Base-by-base conservation (phyloP, 2,329 filamentous ascomycete genomes). In the Ambrosiella cleistominuta region DNA sequence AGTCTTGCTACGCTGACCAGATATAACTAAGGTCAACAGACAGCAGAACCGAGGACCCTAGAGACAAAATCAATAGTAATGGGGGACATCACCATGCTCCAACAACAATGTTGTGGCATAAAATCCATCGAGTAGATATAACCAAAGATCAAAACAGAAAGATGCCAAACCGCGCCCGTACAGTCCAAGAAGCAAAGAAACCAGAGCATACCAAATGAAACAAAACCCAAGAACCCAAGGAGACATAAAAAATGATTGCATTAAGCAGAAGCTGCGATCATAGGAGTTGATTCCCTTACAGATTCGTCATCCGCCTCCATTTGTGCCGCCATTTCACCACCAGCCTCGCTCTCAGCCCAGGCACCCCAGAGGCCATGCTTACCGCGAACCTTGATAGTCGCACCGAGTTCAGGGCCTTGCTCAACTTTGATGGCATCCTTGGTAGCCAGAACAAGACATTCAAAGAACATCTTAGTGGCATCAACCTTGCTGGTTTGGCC, bases 391-490 rank as follows among this genome's bases (percentile, higher is more conserved):
- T 84, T 78, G 66, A 98, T 88, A 12, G 85, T 79, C 2, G 83
- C 86, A 54, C 90, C 90, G 35, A 97, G 78, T 42, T 77, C 79
- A 62, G 83, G 75, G 54, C 79, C 79, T 70, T 98, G 93, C 68
- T 97, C 91, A 35, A 97, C 88, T 71, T 95, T 95, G 72, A 98
- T 86, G 36, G 93, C 93, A 68, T 98, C 93, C 73, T 98, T 98
- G 47, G 93, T 98, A 4, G 91, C 93, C 52, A 98, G 77, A 2
- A 98, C 93, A 27, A 98, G 76, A 57, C 93, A 85, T 72, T 98
- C 93, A 66, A 98, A 98, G 74, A 98, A 98, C 89, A 98, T 96
- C 77, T 96, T 96, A 49, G 93, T 98, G 0, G 93, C 93, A 65
- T 97, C 93, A 7, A 86, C 85, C 69, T 88, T 87, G 63, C 79